A percentile compares a stretch with the other conserved stretches of the same genome.
These are phyloP conservation scores for Lipomyces yamadae DNA, from an alignment of 805 yeast species.

Conservation along the genomic window DNA sequence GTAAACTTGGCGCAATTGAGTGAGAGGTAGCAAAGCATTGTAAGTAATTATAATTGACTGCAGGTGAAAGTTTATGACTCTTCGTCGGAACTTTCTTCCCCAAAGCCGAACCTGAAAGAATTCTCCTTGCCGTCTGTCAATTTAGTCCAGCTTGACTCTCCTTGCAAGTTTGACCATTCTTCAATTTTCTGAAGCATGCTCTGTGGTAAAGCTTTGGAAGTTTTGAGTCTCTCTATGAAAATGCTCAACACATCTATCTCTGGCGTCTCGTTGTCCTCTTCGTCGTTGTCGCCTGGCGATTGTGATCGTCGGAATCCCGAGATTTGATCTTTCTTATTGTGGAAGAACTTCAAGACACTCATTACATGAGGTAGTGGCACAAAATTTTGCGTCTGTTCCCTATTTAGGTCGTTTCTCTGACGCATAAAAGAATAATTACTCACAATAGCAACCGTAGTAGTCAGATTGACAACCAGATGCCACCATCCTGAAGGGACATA, in stretches of 20 bases:
- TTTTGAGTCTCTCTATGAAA: constrained; percentile 48
- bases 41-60: not conserved
- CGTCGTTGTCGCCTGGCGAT: constrained; percentile 44
- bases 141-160: constrained; percentile 56
- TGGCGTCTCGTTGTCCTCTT: constrained; percentile 40
- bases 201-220: constrained; percentile 33
- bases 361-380: constrained; percentile 67
- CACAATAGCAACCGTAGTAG: constrained; percentile 71
- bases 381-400: constrained; percentile 71
- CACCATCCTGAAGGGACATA: constrained; percentile 98
- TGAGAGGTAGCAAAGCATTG: not conserved
- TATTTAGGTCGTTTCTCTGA: not conserved
- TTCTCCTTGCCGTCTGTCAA: constrained; percentile 45
- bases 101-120: constrained; percentile 48
- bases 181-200: constrained; percentile 39
- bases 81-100: constrained; percentile 18
- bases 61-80: not conserved
- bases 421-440: not conserved
- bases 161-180: constrained; percentile 43
- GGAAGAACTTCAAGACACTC: constrained; percentile 69
- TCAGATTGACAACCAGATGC: constrained; percentile 89
- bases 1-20: constrained; percentile 4
- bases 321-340: constrained; percentile 68
- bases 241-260: constrained; percentile 48
- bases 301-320: constrained; percentile 63